phyloP scores from a whole-genome alignment of 108 stramenopile species.

The Seminavis robusta region DNA sequence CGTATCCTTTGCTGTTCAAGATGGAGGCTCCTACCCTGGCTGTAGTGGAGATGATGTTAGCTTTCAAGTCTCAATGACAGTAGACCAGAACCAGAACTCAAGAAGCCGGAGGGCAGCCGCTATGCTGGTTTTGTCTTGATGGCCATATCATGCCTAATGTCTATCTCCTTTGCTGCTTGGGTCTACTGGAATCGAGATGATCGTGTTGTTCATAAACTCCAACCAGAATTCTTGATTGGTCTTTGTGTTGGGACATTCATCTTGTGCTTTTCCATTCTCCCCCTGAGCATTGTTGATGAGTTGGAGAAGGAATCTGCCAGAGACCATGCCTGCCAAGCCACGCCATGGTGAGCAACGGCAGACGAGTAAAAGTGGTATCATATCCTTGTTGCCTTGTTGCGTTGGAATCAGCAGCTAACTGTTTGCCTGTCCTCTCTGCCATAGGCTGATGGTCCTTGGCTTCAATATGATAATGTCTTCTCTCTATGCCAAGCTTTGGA shows the following conservation, averaged over 20 bases:
- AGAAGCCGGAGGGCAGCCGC: slow-evolving; percentile 9
- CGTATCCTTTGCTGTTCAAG: too few species aligned
- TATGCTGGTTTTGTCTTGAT: slow-evolving; percentile 7
- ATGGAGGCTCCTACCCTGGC: too few species aligned
- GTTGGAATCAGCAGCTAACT: too few species aligned
- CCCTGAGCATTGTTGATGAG: slow-evolving; percentile 20
- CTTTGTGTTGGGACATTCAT: slow-evolving; percentile 39
- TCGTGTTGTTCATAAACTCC: slow-evolving; percentile 25
- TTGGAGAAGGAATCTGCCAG: neutral
- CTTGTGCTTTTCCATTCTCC: slow-evolving; percentile 26
- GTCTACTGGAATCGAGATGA: slow-evolving; percentile 10
- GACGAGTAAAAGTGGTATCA: too few species aligned
- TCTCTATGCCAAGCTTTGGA: slow-evolving; percentile 53
- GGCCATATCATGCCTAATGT: slow-evolving; percentile 5
- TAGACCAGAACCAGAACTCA: slow-evolving; percentile 7
- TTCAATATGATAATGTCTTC: slow-evolving; percentile 44
- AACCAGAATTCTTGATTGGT: slow-evolving; percentile 36
- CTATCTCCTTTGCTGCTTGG: slow-evolving; percentile 11
- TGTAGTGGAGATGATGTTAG: too few species aligned
- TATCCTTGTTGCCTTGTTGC: too few species aligned
- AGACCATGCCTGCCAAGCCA: slow-evolving; percentile 28
- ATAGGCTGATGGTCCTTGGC: slow-evolving; percentile 44
- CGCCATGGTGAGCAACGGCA: too few species aligned
- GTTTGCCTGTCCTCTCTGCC: too few species aligned
- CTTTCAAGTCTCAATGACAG: too few species aligned